Percentiles rank a stretch among this genome's conserved stretches.
These are phyloP conservation scores for Lepidium sativum DNA, from an alignment of 345 rosid genomes.

Conservation along the genomic window DNA sequence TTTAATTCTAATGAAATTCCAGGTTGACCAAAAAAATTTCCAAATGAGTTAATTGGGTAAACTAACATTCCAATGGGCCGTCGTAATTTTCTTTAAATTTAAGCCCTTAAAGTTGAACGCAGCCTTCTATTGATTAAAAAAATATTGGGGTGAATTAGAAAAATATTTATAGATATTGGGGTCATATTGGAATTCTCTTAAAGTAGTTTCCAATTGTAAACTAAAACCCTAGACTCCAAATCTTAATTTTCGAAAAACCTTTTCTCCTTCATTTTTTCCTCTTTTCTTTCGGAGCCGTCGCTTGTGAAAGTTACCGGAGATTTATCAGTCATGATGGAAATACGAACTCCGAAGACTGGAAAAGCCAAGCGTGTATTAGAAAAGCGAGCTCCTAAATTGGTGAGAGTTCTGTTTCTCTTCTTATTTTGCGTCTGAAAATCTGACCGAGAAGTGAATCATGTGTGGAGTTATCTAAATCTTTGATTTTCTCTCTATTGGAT, in stretches of 20 bases:
- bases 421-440: neutral
- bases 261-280: neutral
- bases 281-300: constrained; percentile 11
- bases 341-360: constrained; percentile 45
- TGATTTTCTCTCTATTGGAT: neutral
- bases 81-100: too few relatives aligned
- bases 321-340: constrained; percentile 39
- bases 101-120: too few relatives aligned
- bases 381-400: constrained; percentile 77
- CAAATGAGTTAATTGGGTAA: neutral
- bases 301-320: constrained; percentile 1
- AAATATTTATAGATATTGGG: neutral
- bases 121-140: too few relatives aligned
- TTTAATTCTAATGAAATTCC: neutral
- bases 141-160: neutral
- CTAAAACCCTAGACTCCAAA: constrained; percentile 20
- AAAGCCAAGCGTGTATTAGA: constrained; percentile 59
- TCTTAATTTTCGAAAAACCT: constrained; percentile 3
- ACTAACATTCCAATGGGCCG: too few relatives aligned
- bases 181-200: neutral
- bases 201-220: neutral
- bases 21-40: too few relatives aligned
- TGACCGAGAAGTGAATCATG: neutral
- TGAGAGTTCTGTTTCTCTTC: constrained; percentile 25
- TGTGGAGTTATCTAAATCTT: neutral